Conservation (phyloP, 305 asterid species). For the Fraxinus albicans region DNA sequence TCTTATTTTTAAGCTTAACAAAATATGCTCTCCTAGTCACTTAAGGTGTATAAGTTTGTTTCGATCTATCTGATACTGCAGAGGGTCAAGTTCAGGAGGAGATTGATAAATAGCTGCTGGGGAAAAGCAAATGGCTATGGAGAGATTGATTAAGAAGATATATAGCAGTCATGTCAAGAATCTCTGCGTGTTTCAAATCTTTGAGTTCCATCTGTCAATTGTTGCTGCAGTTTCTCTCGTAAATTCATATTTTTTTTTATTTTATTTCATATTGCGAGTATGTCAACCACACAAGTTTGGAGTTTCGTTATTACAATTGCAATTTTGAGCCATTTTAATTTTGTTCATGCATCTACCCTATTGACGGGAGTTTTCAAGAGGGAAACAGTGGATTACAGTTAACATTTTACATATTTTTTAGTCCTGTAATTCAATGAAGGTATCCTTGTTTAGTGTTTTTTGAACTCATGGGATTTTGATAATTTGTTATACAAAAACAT, state of each 20-base stretch:
- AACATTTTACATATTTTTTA: neutral
- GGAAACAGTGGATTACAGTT: neutral
- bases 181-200: neutral
- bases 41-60: neutral
- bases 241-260: neutral
- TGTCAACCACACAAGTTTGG: neutral
- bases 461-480: neutral
- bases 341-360: neutral
- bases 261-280: neutral
- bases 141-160: neutral
- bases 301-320: neutral
- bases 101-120: constrained; percentile 42
- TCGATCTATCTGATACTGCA: constrained; percentile 32
- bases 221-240: neutral
- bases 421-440: neutral
- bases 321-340: neutral
- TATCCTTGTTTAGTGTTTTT: neutral
- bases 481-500: neutral
- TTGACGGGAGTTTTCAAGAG: neutral
- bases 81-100: constrained; percentile 83
- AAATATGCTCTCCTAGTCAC: neutral
- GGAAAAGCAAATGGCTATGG: neutral
- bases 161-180: neutral
- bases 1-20: neutral
- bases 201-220: neutral